Base-by-base conservation (phyloP, 2,329 filamentous ascomycete species). In the Paecilomyces fulvus region DNA sequence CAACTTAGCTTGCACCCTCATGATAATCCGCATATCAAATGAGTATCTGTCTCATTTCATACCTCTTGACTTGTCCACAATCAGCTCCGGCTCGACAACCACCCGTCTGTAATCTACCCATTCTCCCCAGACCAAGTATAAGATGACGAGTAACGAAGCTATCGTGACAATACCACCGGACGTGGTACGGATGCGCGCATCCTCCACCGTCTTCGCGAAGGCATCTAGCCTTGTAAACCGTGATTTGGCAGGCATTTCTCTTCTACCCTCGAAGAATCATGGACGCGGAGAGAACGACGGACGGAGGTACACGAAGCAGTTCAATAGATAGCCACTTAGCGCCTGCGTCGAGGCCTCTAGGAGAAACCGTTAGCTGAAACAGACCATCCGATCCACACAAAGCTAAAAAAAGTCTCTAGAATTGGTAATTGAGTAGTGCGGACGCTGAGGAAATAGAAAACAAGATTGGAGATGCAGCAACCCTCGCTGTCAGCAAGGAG, bases 151-250 rank as follows among this genome's bases (percentile, higher is more conserved):
- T 66, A 99, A 79, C 59, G 92, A 96, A 63, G 87, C 82, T 66
- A 99, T 91, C 56, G 94, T 99, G 67, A 99, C 90, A 65, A 99
- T 84, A 63, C 94, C 94, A 63, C 94, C 94, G 2, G 91, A 96
- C 6, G 92, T 96, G 30, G 94, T 99, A 67, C 95, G 88, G 71
- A 99, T 85, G 66, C 94, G 85, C 63, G 95, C 94, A 84, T 99
- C 94, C 74, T 99, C 94, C 65, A 99, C 94, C 11, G 94, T 99
- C 78, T 99, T 99, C 53, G 92, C 96, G 73, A 99, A 99, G 81
- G 94, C 94, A 76, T 99, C 94, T 62, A 99, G 89, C 83, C 88
- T 87, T 58, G 89, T 96, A 72, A 99, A 96, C 74, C 94, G 87
- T 65, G 90, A 95, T 80, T 95, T 96, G 69, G 87, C 78, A 63